These are phyloP conservation scores for Penicillium capsulatum DNA, from an alignment of 2,329 filamentous ascomycete genomes.

Conservation along the genomic window DNA sequence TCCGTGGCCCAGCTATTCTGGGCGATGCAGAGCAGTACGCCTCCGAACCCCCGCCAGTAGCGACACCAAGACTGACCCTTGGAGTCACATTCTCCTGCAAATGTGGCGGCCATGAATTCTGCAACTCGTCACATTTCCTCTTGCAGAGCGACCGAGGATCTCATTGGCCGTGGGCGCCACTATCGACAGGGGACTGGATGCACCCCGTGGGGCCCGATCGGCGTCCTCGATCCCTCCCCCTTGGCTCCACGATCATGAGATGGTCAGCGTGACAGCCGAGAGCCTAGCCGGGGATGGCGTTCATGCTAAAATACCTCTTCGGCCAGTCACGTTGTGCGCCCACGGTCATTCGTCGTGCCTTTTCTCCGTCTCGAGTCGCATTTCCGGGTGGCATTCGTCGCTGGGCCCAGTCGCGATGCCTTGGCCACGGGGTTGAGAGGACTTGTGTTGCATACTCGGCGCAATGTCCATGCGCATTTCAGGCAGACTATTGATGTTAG, in stretches of 20 bases:
- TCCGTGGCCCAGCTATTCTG: too few relatives aligned
- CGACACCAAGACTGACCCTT: slow-evolving; percentile 15
- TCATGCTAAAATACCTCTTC: slow-evolving; percentile 4
- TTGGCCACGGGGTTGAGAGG: slow-evolving; percentile 1
- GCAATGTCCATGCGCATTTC: slow-evolving; percentile 12
- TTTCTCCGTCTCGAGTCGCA: slow-evolving; percentile 20
- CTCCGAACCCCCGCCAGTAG: not conserved
- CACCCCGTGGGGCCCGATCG: slow-evolving; percentile 17
- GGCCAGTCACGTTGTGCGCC: slow-evolving; percentile 4
- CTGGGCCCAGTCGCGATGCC: not conserved
- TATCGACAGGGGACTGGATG: slow-evolving; percentile 11
- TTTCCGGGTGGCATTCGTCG: slow-evolving; percentile 15
- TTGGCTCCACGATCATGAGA: slow-evolving; percentile 19
- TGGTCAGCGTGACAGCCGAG: slow-evolving; percentile 11
- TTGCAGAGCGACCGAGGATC: too few relatives aligned
- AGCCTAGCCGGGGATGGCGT: slow-evolving; percentile 3
- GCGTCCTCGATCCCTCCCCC: slow-evolving; percentile 13
- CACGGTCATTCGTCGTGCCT: slow-evolving; percentile 14
- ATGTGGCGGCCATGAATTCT: slow-evolving; percentile 17
- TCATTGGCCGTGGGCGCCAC: slow-evolving; percentile 4
- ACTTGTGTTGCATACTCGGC: slow-evolving; percentile 3
- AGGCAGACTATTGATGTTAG: slow-evolving; percentile 8
- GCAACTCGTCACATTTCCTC: slow-evolving; percentile 23
- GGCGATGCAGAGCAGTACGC: not conserved
- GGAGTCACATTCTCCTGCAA: slow-evolving; percentile 16